These are phyloP conservation scores for Candida sanyaensis DNA, from an alignment of 1,139 yeast species.

Conservation along the genomic window DNA sequence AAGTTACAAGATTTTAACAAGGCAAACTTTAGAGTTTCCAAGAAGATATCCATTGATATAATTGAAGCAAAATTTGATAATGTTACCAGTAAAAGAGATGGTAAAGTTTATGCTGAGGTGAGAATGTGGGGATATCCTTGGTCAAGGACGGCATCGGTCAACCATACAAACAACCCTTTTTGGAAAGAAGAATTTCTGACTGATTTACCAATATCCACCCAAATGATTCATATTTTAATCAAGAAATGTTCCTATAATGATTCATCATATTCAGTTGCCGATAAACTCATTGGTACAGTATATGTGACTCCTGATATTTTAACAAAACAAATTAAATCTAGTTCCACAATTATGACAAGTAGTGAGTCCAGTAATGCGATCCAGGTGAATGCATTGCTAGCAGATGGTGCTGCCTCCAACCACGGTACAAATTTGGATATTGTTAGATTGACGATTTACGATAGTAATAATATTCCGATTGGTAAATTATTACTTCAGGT, in stretches of 20 bases:
- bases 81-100: conserved; percentile 9
- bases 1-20: conserved; percentile 25
- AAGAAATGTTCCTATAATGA: conserved; percentile 35
- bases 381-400: conserved; percentile 20
- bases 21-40: conserved; percentile 55
- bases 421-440: conserved; percentile 30
- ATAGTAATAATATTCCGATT: conserved; percentile 44
- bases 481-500: conserved; percentile 64
- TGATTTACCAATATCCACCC: conserved; percentile 57
- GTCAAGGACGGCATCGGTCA: conserved; percentile 67
- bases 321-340: conserved; percentile 32
- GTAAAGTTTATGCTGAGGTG: conserved; percentile 60
- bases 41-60: conserved; percentile 56
- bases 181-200: conserved; percentile 71
- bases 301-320: conserved; percentile 58
- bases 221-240: conserved; percentile 52
- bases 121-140: conserved; percentile 68
- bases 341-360: conserved; percentile 38
- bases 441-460: conserved; percentile 45
- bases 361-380: conserved; percentile 26
- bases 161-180: conserved; percentile 54
- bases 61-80: conserved; percentile 65
- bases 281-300: conserved; percentile 54
- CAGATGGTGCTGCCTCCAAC: conserved; percentile 7
- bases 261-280: conserved; percentile 26